Base-by-base conservation (phyloP, 1,284 basidiomycete genomes). In the Termitomyces sp. region DNA sequence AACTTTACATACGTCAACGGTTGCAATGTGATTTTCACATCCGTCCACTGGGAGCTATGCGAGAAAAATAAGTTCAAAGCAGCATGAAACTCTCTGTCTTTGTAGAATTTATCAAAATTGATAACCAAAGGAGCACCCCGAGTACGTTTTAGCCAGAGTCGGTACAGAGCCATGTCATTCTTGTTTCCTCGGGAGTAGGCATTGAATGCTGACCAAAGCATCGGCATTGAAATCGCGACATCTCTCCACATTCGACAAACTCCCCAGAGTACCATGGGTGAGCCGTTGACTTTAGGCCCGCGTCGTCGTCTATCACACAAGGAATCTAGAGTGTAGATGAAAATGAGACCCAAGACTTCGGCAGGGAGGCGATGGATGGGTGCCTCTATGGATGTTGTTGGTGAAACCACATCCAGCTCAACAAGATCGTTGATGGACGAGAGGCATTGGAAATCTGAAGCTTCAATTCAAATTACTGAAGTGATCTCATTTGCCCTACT, bases 71-170 rank as follows among this genome's bases (percentile, higher is more conserved):
- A n/a, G n/a, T n/a, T n/a, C n/a, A n/a, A n/a, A n/a, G n/a, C n/a
- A n/a, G n/a, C n/a, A n/a, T n/a, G n/a, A n/a, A n/a, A n/a, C n/a
- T n/a, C n/a, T n/a, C n/a, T n/a, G n/a, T n/a, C n/a, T n/a, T n/a
- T n/a, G n/a, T n/a, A n/a, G n/a, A n/a, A n/a, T n/a, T n/a, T 4
- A 26, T 26, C 15, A 31, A 45, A 21, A 2, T 24, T 3, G 36
- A 53, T 21, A 3, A 13, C 36, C 13, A 47, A 28, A 38, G 44
- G 36, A 12, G 12, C 15, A n/a, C 21, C 43, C 1, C 28, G 30
- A 13, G 51, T 26, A 24, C 43, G 43, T 12, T 46, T 31, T 4
- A 53, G 45, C 52, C 52, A 48, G n/a, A 53, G 45, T 34, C 31
- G 2, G 15, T 40, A 15, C n/a, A 46, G 40, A 9, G 42, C 10